Conservation (phyloP, 805 yeast genomes). For the Kodamaea nitidulidarum region DNA sequence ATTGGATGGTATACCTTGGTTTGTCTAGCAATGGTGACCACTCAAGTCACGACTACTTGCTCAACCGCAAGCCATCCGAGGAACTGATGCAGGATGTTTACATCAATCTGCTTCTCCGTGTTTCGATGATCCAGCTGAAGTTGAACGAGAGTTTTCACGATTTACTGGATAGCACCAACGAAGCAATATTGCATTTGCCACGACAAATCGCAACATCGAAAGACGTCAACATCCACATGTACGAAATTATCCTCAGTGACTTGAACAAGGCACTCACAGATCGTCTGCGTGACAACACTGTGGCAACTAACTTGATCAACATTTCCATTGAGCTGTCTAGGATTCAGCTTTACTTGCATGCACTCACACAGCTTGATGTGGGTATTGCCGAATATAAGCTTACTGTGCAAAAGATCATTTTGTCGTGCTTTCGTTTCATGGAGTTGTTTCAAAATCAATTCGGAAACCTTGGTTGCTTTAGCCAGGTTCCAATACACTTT, state of each 20-base stretch:
- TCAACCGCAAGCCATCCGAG: constrained; percentile 25
- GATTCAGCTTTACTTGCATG: constrained; percentile 35
- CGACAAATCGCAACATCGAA: constrained; percentile 23
- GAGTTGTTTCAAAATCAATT: constrained; percentile 22
- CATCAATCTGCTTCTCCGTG: constrained; percentile 22
- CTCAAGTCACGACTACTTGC: constrained; percentile 32
- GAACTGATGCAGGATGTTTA: constrained; percentile 21
- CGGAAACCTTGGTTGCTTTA: constrained; percentile 16
- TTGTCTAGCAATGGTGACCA: constrained; percentile 27
- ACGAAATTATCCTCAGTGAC: constrained; percentile 36
- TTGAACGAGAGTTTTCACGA: constrained; percentile 37
- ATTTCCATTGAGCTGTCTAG: constrained; percentile 35
- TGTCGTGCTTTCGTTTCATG: constrained; percentile 23
- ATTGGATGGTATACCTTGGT: constrained; percentile 40
- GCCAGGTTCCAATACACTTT: constrained; percentile 39
- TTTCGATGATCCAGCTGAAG: constrained; percentile 37
- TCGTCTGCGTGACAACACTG: constrained; percentile 11
- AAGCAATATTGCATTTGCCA: constrained; percentile 13
- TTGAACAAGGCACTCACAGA: constrained; percentile 14
- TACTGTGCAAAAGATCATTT: constrained; percentile 23
- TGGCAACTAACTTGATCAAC: constrained; percentile 23
- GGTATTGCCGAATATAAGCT: constrained; percentile 25
- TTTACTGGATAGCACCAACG: constrained; percentile 19
- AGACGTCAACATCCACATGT: constrained; percentile 39
- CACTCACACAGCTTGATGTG: constrained; percentile 20